Evolutionary conservation across 2,329 filamentous ascomycete species (phyloP).

Genomic region (Ophiocordyceps camponoti-saundersi): DNA sequence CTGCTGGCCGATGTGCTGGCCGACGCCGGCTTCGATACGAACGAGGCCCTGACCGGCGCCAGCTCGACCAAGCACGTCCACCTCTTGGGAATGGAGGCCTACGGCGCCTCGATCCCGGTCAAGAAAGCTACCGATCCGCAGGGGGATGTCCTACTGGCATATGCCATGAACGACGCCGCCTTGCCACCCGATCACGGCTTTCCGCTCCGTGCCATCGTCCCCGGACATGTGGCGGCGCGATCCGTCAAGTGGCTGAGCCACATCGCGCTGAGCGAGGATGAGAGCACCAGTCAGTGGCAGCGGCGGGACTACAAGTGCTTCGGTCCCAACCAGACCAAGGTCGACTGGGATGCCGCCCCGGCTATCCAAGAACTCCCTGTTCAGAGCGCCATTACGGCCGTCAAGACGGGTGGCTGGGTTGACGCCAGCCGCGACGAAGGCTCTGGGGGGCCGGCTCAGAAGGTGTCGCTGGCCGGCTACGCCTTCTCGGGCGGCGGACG

Average conservation of each 20-base stretch:
- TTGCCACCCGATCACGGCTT: slow-evolving; percentile 50
- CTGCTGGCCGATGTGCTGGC: slow-evolving; percentile 35
- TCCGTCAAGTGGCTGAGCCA: slow-evolving; percentile 54
- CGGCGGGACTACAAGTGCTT: slow-evolving; percentile 53
- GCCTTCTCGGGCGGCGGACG: slow-evolving; percentile 53
- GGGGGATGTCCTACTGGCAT: slow-evolving; percentile 49
- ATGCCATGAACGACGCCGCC: slow-evolving; percentile 47
- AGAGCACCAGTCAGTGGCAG: slow-evolving; percentile 49
- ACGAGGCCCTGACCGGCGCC: slow-evolving; percentile 16
- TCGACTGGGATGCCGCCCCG: slow-evolving; percentile 45
- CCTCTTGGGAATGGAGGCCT: slow-evolving; percentile 41
- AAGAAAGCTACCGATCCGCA: slow-evolving; percentile 38
- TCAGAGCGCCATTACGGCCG: slow-evolving; percentile 45
- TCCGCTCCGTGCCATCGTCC: slow-evolving; percentile 43
- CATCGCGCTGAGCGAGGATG: slow-evolving; percentile 47
- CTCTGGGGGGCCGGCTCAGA: slow-evolving; percentile 4
- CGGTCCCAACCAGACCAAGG: slow-evolving; percentile 41
- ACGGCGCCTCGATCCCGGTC: slow-evolving; percentile 44
- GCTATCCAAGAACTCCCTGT: slow-evolving; percentile 54
- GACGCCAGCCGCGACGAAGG: background rate
- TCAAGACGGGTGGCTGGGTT: slow-evolving; percentile 22
- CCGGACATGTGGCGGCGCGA: slow-evolving; percentile 48
- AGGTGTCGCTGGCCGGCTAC: slow-evolving; percentile 38
- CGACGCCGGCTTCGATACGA: slow-evolving; percentile 33
- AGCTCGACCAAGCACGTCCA: slow-evolving; percentile 33